Evolutionary conservation across 768 basidiomycete genomes (phyloP), one percentile per base, ranked within the genome.

Genomic region (Leccinellum luteum): DNA sequence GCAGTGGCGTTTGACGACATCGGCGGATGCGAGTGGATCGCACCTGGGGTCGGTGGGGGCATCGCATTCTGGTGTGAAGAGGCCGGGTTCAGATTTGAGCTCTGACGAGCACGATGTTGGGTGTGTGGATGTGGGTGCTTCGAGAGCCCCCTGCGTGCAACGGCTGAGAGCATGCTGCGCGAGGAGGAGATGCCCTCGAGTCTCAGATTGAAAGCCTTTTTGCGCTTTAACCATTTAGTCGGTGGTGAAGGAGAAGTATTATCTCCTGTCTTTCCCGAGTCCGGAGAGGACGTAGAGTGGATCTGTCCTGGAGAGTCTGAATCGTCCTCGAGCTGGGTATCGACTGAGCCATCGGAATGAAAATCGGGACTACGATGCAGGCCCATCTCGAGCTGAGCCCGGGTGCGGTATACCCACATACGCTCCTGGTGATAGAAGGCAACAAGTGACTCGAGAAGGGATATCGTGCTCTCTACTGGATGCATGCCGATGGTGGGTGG

Each of bases 361-460:
- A 43, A 56, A 17, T 58, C 57, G 49, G 52, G 57, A 6, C 55
- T 61, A 28, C 66, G 51, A 66, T 70, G 53, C 58, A 76, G 62
- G 45, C 79, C 77, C 66, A 79, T 75, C 70, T 85, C 83, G 61
- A 88, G 79, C 51, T 77, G 75, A 17, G 81, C 82, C 41, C 85
- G 83, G 49, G 84, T 85, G 55, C 83, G 83, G 60, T 85, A 82
- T 6, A 88, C 81, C 86, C 87, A 89, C 74, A 81, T 82, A 38
- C 83, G 83, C 72, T 89, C 85, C 60, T 83, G 80, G 66, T 86
- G 82, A 69, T 89, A 90, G 64, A 85, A 88, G 6, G 79, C 74
- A 43, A 85, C 78, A 52, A 90, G 82, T 27, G 81, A 80, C 63
- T 87, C 83, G 66, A 89, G 83, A 61, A 85, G 79, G 62, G 78